Conservation (phyloP, 352 stramenopile genomes). For the Phytophthora boehmeriae region DNA sequence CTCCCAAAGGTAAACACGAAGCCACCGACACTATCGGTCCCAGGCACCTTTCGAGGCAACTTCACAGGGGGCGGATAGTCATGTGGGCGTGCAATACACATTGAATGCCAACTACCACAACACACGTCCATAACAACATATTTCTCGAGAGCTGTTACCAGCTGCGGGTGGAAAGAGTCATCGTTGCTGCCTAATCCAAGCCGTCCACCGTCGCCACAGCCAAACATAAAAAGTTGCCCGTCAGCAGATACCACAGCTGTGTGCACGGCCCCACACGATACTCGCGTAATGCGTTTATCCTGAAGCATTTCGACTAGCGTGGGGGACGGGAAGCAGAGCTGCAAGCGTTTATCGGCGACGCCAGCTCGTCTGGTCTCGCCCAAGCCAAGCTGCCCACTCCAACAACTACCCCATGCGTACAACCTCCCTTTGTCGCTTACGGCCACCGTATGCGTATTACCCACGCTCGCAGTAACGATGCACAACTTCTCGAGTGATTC, state of each 20-base stretch:
- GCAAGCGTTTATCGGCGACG: constrained; percentile 46
- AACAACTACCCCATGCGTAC: constrained; percentile 72
- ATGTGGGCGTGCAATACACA: constrained; percentile 55
- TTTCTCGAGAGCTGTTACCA: constrained; percentile 50
- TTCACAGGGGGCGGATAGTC: constrained; percentile 14
- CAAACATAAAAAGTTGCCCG: constrained; percentile 83
- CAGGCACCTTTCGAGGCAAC: not conserved
- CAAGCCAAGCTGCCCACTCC: constrained; percentile 73
- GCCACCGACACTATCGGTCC: constrained; percentile 25
- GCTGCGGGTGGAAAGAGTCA: constrained; percentile 52
- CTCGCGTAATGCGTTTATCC: constrained; percentile 49
- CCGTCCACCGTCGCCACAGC: constrained; percentile 90
- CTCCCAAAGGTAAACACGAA: constrained; percentile 74
- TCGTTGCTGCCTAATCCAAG: constrained; percentile 78
- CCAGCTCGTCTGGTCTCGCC: constrained; percentile 61
- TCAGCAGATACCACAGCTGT: constrained; percentile 62
- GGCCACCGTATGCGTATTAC: constrained; percentile 65
- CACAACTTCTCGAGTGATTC: constrained; percentile 14
- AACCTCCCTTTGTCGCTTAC: constrained; percentile 55
- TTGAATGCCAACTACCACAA: constrained; percentile 73
- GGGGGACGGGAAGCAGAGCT: constrained; percentile 69
- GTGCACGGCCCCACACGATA: constrained; percentile 91
- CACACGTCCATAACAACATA: constrained; percentile 65
- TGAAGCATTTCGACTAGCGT: constrained; percentile 62
- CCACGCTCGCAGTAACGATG: constrained; percentile 51